Evolutionary conservation across 2,329 filamentous ascomycete species (phyloP), one percentile per base, ranked within the genome.

Genomic region (Colletotrichum sp.): DNA sequence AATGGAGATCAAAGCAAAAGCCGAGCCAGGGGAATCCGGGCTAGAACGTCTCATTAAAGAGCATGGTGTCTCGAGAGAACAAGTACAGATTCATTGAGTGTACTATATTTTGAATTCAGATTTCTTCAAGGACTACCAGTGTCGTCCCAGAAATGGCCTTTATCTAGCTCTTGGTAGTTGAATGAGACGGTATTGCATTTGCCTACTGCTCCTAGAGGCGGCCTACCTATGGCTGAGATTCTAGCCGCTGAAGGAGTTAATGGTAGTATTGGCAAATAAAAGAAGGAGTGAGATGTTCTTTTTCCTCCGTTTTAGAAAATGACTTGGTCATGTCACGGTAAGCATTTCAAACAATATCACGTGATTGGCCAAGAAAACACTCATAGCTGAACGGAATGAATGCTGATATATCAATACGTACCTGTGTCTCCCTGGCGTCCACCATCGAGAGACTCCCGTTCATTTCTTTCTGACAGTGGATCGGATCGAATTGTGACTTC

Each of bases 241-340:
- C 44, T 2, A 1, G 44, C n/a, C n/a, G 10, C n/a, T 52, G 44
- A 21, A 21, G n/a, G n/a, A 52, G 2, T 52, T 2, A 6, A 24
- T 13, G n/a, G n/a, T 24, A 8, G 44, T 21, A 52, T 8, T 12
- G 44, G n/a, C 6, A 24, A 21, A 21, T 2, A 5, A 12, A 49
- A 21, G 7, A 2, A 0, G 3, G 44, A 10, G 4, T 24, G n/a
- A 21, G 44, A 21, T 52, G 44, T 21, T 52, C 6, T 52, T 7
- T 2, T 13, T 1, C 0, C 9, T 44, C 18, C 9, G 5, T 13
- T n/a, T 12, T 8, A 52, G n/a, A 8, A 8, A 2, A 13, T 52
- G n/a, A 0, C 44, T 21, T 21, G 6, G 4, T 9, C n/a, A 21
- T 8, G n/a, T 21, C 6, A 8, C 0, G 10, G 44, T 13, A 21